phyloP scores from a whole-genome alignment of 352 stramenopile species.

The Pythium chondricola region DNA sequence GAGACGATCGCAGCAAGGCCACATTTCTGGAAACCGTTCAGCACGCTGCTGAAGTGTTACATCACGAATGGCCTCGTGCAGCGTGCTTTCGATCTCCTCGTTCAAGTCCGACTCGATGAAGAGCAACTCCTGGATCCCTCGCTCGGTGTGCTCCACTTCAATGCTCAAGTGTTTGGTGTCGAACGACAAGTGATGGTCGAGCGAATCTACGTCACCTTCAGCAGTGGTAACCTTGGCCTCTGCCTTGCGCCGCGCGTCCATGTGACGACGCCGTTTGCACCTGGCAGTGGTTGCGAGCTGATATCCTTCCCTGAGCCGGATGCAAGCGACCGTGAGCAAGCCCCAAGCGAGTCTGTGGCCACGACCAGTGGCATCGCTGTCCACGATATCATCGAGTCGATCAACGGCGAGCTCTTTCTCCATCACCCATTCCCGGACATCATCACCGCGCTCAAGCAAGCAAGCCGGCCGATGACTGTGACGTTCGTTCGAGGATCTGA shows the following conservation, averaged over 20 bases:
- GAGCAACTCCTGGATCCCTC: conserved; percentile 33
- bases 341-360: neutral
- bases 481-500: conserved; percentile 36
- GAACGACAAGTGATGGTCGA: conserved; percentile 33
- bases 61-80: conserved; percentile 37
- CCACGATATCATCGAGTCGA: conserved; percentile 36
- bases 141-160: conserved; percentile 24
- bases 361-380: neutral
- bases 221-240: conserved; percentile 36
- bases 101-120: conserved; percentile 34
- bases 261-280: neutral
- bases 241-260: conserved; percentile 20
- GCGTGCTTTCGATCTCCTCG: conserved; percentile 37
- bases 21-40: conserved; percentile 38
- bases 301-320: conserved; percentile 21
- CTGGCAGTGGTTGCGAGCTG: conserved; percentile 20
- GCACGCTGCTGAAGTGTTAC: conserved; percentile 32
- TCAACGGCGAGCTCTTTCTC: conserved; percentile 39
- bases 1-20: conserved; percentile 19
- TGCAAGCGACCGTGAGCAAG: neutral
- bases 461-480: conserved; percentile 36
- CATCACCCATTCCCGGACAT: conserved; percentile 26
- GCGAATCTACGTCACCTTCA: conserved; percentile 40
- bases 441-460: conserved; percentile 29
- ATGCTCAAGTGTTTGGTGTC: conserved; percentile 23